Evolutionary conservation across 768 basidiomycete species (phyloP).

Genomic region (Boletus vermiculosoides): DNA sequence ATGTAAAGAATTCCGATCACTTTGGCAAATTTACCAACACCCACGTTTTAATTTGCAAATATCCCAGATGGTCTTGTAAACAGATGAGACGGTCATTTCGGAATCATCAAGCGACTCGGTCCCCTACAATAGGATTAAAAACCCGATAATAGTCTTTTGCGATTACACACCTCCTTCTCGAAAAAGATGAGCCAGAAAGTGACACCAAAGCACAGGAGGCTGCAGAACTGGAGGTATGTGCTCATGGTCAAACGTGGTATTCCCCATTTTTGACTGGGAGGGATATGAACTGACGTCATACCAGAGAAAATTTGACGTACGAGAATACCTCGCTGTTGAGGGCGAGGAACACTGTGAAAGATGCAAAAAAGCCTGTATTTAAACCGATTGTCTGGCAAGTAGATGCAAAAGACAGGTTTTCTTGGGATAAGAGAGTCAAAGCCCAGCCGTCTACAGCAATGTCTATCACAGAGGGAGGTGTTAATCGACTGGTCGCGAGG

Average conservation of each 20-base stretch:
- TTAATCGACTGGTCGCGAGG: conserved; percentile 15
- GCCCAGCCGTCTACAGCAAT: conserved; percentile 97
- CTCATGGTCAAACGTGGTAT: conserved; percentile 68
- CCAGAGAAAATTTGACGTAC: conserved; percentile 39
- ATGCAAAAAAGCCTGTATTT: conserved; percentile 92
- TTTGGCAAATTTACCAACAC: conserved; percentile 19
- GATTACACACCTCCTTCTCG: conserved; percentile 74
- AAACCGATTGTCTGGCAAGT: conserved; percentile 98
- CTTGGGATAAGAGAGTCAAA: conserved; percentile 82
- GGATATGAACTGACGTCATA: conserved; percentile 8
- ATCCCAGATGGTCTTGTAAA: conserved; percentile 93
- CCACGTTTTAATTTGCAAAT: conserved; percentile 89
- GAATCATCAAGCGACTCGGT: conserved; percentile 68
- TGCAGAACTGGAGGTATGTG: conserved; percentile 86
- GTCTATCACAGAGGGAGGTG: conserved; percentile 46
- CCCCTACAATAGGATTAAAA: conserved; percentile 47
- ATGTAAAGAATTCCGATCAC: neutral
- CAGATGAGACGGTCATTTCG: conserved; percentile 86
- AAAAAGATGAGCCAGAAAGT: conserved; percentile 86
- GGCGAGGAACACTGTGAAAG: conserved; percentile 96
- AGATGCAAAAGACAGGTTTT: conserved; percentile 93
- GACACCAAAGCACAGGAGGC: conserved; percentile 74
- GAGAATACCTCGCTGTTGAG: conserved; percentile 93
- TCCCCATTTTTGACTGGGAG: conserved; percentile 67
- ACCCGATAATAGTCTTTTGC: neutral